Base-by-base conservation (phyloP, 306 rosid genomes). In the Inga laurina region DNA sequence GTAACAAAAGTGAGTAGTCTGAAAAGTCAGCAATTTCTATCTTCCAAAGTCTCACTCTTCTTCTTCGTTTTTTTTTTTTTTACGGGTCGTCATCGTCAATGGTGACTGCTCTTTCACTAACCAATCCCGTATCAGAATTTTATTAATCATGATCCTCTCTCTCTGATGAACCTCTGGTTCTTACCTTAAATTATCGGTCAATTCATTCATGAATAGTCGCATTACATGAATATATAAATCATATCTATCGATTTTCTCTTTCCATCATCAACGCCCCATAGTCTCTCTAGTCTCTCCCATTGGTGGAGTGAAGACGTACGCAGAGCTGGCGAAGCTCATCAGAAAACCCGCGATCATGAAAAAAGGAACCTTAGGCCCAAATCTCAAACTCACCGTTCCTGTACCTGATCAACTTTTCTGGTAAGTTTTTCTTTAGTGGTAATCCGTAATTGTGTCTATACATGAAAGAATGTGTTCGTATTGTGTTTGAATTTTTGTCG, bases 331-430 rank as follows among this genome's bases (percentile, higher is more conserved):
- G 77, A 43, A 76, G 39, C 80, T 46, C 62, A 67, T 71, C 81
- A 61, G 68, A 83, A 75, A 22, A 41, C 79, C 81, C 77, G 44
- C 46, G 83, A 81, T 73, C 86, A 92, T 96, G 97, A 94, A 87
- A 44, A 96, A 73, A 81, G 99, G 97, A 83, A 77, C 59, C 72
- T 85, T 93, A 77, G 88, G 85, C 7, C 87, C 76, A 21, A 85
- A 73, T 77, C 97, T 96, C 86, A 92, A 86, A 86, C 97, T 96
- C 79, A 83, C 90, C 30, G 87, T 96, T 51, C 99, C 99, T 87
- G 87, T 74, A 12, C 84, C 91, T 11, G 97, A 91, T 65, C 97
- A 92, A 46, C 82, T 81, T 75, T 88, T 91, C 84, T 87, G 94
- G 99, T 96, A 88, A 86, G 77, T 82, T 43, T 83, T 86, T 80